Evolutionary conservation across 306 rosid species (phyloP), one percentile per base, ranked within the genome.

Genomic region (Prunus padus): DNA sequence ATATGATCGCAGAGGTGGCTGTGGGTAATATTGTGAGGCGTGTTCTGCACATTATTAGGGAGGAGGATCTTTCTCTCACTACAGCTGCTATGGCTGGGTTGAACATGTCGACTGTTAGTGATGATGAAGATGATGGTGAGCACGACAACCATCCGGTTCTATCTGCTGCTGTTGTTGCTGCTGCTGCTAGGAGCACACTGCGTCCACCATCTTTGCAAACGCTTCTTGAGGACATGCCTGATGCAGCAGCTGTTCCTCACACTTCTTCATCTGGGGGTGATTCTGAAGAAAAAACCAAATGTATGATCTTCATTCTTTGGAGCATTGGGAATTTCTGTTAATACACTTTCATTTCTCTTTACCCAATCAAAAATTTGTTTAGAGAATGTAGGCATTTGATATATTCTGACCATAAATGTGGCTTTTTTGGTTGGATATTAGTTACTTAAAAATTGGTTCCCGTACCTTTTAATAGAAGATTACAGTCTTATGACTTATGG

Each of bases 1-100:
- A 64, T 82, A 80, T 65, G 15, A 82, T 78, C 52, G 83, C 90
- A 96, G 99, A 96, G 89, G 87, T 96, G 55, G 96, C 99, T 45
- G 99, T 96, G 82, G 99, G 99, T 70, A 96, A 96, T 79, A 92
- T 96, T 64, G 98, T 87, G 78, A 92, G 99, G 88, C 98, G 99
- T 74, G 89, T 92, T 86, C 82, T 96, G 87, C 92, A 90, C 84
- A 96, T 92, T 79, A 90, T 96, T 72, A 90, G 98, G 86, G 98
- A 96, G 91, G 99, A 92, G 80, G 83, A 92, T 82, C 90, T 89
- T 69, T 92, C 99, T 80, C 90, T 96, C 76, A 85, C 92, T 12
- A 86, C 98, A 4, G 98, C 88, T 77, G 93, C 96, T 67, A 47
- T 96, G 78, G 96, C 86, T 76, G 99, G 89, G 72, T 86, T 88